Conservation (phyloP, 495 filamentous ascomycete species). For the Podospora appendiculata region DNA sequence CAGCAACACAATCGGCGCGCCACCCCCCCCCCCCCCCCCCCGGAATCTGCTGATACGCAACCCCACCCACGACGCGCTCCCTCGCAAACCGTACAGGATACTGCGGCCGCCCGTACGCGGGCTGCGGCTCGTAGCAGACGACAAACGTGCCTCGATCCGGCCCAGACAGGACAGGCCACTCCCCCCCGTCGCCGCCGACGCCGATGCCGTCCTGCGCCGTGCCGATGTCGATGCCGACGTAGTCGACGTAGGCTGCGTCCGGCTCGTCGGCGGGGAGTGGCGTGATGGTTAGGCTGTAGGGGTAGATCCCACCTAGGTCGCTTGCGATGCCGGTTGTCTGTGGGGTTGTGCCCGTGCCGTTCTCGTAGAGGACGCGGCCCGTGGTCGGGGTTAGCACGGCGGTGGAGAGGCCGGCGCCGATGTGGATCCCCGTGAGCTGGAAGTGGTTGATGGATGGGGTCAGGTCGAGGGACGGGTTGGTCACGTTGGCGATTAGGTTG, state of each 20-base stretch:
- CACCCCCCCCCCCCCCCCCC: constrained; percentile 4
- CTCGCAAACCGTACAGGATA: constrained; percentile 11
- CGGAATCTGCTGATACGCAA: constrained; percentile 7
- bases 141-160: constrained; percentile 33
- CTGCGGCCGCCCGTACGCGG: constrained; percentile 15
- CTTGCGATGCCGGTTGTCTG: constrained; percentile 6
- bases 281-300: constrained; percentile 10
- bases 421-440: constrained; percentile 9
- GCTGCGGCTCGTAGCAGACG: constrained; percentile 27
- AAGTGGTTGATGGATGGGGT: constrained; percentile 14
- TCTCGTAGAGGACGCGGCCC: constrained; percentile 13
- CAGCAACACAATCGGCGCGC: constrained; percentile 9
- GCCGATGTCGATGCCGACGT: constrained; percentile 9
- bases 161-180: constrained; percentile 1
- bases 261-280: neutral
- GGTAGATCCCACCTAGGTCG: constrained; percentile 2
- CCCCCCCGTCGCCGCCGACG: neutral
- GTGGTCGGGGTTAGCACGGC: constrained; percentile 4
- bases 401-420: constrained; percentile 14
- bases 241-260: neutral
- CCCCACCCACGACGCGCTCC: neutral
- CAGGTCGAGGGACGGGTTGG: constrained; percentile 17
- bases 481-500: constrained; percentile 17
- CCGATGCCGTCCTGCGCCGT: constrained; percentile 3
- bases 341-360: constrained; percentile 7